phyloP scores from a whole-genome alignment of 192 early-diverging fungal species.

The Funneliformis mosseae region DNA sequence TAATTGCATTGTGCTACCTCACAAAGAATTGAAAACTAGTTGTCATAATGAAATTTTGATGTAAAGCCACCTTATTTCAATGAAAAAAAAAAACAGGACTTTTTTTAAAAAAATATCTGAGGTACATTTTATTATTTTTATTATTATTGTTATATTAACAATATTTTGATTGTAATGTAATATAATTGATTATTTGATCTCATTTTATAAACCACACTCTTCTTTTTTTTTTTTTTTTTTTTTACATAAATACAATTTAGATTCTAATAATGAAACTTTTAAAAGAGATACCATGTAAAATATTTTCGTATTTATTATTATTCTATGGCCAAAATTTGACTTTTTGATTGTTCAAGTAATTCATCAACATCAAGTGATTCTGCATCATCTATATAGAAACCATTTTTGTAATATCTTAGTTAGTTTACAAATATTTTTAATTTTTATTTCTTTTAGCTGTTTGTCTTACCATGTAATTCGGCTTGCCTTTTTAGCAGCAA shows the following conservation, averaged over 20 bases:
- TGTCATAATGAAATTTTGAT: slow-evolving; percentile 96
- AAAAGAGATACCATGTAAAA: no score
- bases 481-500: slow-evolving; percentile 10
- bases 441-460: not conserved
- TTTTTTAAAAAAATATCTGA: no score
- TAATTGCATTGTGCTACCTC: slow-evolving; percentile 96
- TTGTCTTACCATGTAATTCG: not conserved
- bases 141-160: no score
- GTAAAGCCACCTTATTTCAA: slow-evolving; percentile 50
- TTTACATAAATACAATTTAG: no score
- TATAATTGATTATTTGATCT: no score
- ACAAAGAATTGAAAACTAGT: slow-evolving; percentile 91
- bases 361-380: not conserved
- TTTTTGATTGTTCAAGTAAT: not conserved
- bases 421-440: not conserved
- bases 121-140: no score
- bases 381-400: not conserved
- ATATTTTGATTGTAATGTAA: no score
- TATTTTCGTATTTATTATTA: not conserved
- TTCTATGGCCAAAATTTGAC: not conserved
- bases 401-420: not conserved
- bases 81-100: no score
- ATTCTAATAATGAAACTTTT: no score
- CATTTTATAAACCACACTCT: no score
- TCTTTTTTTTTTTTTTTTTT: no score